Base-by-base conservation (phyloP, 2,329 filamentous ascomycete genomes). In the Cryphonectria nitschkei region DNA sequence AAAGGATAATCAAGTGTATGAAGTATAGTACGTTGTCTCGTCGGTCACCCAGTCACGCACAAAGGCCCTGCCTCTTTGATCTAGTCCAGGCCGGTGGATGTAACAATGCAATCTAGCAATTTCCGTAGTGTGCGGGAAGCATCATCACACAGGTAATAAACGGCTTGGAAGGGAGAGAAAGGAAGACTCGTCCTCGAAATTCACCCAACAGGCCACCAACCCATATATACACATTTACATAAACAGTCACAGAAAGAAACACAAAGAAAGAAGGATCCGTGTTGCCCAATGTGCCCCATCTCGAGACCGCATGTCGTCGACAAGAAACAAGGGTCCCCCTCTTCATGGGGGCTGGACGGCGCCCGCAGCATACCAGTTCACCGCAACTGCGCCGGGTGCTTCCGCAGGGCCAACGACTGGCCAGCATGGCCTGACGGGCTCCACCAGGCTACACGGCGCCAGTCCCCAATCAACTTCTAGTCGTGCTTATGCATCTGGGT, bases 381-480 rank as follows among this genome's bases (percentile, higher is more conserved):
- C 32, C 62, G 64, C 70, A 71, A 68, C 26, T 62, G 37, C 58
- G 60, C 61, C 68, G 70, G 68, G 61, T 37, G 65, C 60, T 68
- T 41, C 69, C 64, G 70, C 43, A 58, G 46, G 39, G 37, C 64
- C 34, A 68, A 54, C 50, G 46, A 72, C 65, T 67, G 62, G 65
- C 58, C 68, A 52, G 65, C 65, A n/a, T 61, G 58, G 22, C 32
- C 58, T 61, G 58, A 22, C 8, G 46, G 68, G 6, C 60, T 11
- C 69, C 52, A 46, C 58, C 26, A 34, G 61, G 58, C 56, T 26
- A 64, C 54, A 69, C 65, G 60, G 61, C 67, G 65, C 70, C 70
- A 72, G 19, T 70, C 50, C 68, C 70, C 22, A 54, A 70, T 70
- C 56, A 65, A 67, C 68, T 60, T 43, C 26, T 52, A 61, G 65